Evolutionary conservation across 768 basidiomycete genomes (phyloP).

Genomic region (Psilocybe azurescens): DNA sequence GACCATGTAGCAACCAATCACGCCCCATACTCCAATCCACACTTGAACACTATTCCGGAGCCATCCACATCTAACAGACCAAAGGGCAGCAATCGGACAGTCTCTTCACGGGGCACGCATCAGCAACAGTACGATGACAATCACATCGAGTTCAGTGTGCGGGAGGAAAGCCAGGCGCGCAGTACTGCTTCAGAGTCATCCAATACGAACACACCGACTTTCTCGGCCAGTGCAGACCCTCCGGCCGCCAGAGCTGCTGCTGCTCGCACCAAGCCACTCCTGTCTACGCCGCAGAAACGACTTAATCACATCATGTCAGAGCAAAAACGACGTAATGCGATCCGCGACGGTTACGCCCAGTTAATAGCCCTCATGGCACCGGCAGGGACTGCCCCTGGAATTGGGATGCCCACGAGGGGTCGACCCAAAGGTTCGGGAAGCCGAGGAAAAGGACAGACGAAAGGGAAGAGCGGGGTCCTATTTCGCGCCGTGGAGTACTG

Average conservation of each 20-base stretch:
- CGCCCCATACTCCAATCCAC: slow-evolving; percentile 53
- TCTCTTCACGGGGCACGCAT: slow-evolving; percentile 15
- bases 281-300: slow-evolving; percentile 86
- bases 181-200: slow-evolving; percentile 37
- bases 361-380: slow-evolving; percentile 82
- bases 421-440: slow-evolving; percentile 81
- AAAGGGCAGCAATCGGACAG: slow-evolving; percentile 31
- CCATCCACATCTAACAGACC: slow-evolving; percentile 43
- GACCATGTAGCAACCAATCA: slow-evolving; percentile 31
- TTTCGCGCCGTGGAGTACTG: slow-evolving; percentile 89
- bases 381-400: slow-evolving; percentile 67
- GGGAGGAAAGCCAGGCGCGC: slow-evolving; percentile 27
- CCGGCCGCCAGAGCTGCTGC: slow-evolving; percentile 22
- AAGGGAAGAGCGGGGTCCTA: slow-evolving; percentile 89
- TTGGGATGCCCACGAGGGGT: slow-evolving; percentile 79
- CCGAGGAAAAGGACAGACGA: slow-evolving; percentile 68
- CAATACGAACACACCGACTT: slow-evolving; percentile 23
- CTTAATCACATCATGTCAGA: slow-evolving; percentile 95
- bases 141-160: slow-evolving; percentile 22
- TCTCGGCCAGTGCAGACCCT: slow-evolving; percentile 23
- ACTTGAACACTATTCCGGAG: slow-evolving; percentile 48
- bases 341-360: slow-evolving; percentile 88
- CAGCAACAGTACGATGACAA: slow-evolving; percentile 8
- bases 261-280: slow-evolving; percentile 59
- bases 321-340: slow-evolving; percentile 91